Evolutionary conservation across 768 basidiomycete species (phyloP), one percentile per base, ranked within the genome.

Genomic region (Rhodosporidiobolus sp.): DNA sequence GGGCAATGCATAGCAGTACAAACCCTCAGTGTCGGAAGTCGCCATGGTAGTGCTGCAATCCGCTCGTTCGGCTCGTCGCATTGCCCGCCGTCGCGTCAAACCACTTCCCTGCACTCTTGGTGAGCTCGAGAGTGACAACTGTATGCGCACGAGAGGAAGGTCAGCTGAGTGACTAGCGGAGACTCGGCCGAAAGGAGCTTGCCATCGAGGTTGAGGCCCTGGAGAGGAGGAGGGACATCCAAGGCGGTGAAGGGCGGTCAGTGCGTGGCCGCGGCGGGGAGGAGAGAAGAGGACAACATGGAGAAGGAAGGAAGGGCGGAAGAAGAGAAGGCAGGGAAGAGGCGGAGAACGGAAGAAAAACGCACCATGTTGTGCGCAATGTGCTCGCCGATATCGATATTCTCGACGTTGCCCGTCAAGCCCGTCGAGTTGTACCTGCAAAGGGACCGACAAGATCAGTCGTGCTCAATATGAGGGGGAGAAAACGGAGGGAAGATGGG

Each of bases 331-430:
- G 22, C 16, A 20, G 17, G n/a, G n/a, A n/a, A n/a, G n/a, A n/a
- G n/a, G n/a, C n/a, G n/a, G n/a, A n/a, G n/a, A n/a, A n/a, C n/a
- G n/a, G n/a, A n/a, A n/a, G n/a, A 34, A 9, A 58, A 17, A 35
- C 30, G 63, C 4, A 48, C 60, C 69, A 79, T 76, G 24, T 65
- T 69, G 26, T 70, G 26, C 17, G 72, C 78, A 48, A 79, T 74
- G 64, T 77, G 75, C 53, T 48, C 34, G 19, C 78, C 78, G 28
- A 79, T 73, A 34, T 78, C 77, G 6, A 65, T 77, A 53, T 79
- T 79, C 48, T 79, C 79, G 38, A 70, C 58, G 54, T 73, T 77
- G 1, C 79, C 79, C 5, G 54, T 56, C 43, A 79, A 54, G 1
- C 72, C 65, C 0, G 73, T 69, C 26, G 70, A 54, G 56, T 70